These are phyloP conservation scores for Zalaria sp. DNA, from an alignment of 2,329 filamentous ascomycete species.

Conservation along the genomic window DNA sequence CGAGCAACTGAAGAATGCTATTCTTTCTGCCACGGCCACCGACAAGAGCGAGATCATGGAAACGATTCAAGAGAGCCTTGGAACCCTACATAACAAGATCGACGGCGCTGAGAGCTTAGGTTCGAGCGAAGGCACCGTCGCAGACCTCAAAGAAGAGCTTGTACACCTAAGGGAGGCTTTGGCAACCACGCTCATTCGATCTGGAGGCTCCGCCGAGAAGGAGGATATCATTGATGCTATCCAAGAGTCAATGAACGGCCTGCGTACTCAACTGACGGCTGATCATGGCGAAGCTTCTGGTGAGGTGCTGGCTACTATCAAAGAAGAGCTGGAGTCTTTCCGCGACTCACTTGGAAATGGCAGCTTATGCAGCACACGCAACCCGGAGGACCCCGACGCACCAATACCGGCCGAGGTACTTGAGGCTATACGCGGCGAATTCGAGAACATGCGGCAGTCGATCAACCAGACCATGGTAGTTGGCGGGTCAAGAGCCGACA, in stretches of 20 bases:
- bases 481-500: constrained; percentile 26
- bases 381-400: constrained; percentile 7
- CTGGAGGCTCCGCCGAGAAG: constrained; percentile 28
- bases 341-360: constrained; percentile 25
- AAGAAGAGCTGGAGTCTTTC: constrained; percentile 27
- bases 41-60: constrained; percentile 50
- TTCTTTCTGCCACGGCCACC: constrained; percentile 46
- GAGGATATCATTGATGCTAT: constrained; percentile 57
- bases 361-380: constrained; percentile 1
- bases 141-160: constrained; percentile 44
- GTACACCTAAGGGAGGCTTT: constrained; percentile 46
- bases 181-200: constrained; percentile 34
- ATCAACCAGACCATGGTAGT: constrained; percentile 24
- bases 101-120: constrained; percentile 18
- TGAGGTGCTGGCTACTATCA: constrained; percentile 26
- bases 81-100: constrained; percentile 30
- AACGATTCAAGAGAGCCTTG: constrained; percentile 39
- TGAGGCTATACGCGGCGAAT: constrained; percentile 36
- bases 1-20: constrained; percentile 63
- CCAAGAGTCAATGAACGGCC: constrained; percentile 30
- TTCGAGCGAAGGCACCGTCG: constrained; percentile 30
- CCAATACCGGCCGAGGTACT: constrained; percentile 35
- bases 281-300: constrained; percentile 27
- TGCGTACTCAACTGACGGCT: constrained; percentile 22
- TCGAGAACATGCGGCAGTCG: constrained; percentile 32